Conservation (phyloP, 164 flowering plant genomes). For the Kalanchoe fedtschenkoi region DNA sequence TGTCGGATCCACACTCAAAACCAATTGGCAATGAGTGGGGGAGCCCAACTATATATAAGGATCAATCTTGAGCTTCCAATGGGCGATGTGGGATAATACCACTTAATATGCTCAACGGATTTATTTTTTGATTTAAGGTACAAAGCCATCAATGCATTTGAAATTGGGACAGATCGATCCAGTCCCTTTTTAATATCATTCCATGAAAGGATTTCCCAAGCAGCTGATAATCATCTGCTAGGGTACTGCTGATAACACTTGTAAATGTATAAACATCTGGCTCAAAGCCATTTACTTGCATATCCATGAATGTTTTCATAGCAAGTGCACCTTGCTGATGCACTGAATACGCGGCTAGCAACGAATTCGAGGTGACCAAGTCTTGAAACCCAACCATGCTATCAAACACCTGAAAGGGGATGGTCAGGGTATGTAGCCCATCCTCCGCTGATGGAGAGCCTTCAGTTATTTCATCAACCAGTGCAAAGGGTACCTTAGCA, state of each 20-base stretch:
- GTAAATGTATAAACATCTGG: conserved; percentile 64
- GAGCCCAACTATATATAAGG: too few species aligned
- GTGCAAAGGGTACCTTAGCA: conserved; percentile 55
- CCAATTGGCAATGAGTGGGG: too few species aligned
- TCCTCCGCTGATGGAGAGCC: conserved; percentile 89
- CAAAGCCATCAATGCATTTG: conserved; percentile 63
- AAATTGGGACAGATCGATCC: conserved; percentile 31
- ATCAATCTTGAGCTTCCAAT: too few species aligned
- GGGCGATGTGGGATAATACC: too few species aligned
- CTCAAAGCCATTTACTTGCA: conserved; percentile 41
- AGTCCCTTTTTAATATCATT: conserved; percentile 55
- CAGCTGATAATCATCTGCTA: conserved; percentile 20
- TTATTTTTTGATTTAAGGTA: conserved; percentile 32
- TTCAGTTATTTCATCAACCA: conserved; percentile 84
- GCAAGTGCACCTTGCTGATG: conserved; percentile 28
- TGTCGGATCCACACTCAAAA: too few species aligned
- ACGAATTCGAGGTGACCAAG: too few species aligned
- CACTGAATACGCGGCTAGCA: conserved; percentile 45
- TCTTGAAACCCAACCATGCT: too few species aligned
- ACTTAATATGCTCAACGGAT: conserved; percentile 45
- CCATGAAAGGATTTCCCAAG: conserved; percentile 59
- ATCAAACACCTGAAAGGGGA: conserved; percentile 42
- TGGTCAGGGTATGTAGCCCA: too few species aligned
- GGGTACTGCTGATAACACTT: conserved; percentile 54
- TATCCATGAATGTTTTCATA: conserved; percentile 34